Evolutionary conservation across 2,329 filamentous ascomycete species (phyloP).

Genomic region (Anisogramma anomala): DNA sequence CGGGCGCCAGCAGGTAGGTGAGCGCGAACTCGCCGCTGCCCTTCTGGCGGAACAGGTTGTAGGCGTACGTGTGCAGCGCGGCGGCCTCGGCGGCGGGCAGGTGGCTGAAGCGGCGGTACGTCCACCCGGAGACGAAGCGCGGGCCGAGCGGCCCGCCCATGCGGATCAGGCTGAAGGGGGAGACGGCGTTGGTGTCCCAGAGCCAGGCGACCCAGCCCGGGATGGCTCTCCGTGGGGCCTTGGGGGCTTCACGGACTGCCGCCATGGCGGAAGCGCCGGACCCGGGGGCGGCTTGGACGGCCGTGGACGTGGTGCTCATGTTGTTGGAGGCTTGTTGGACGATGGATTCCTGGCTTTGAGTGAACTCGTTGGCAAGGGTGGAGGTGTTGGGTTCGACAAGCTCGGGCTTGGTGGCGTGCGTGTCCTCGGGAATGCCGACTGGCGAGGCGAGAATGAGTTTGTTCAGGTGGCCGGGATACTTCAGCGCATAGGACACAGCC

Average conservation of each 20-base stretch:
- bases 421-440: conserved; percentile 89
- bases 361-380: conserved; percentile 65
- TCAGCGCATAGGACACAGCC: conserved; percentile 86
- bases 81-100: conserved; percentile 69
- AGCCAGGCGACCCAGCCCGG: conserved; percentile 85
- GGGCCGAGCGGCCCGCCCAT: conserved; percentile 83
- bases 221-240: conserved; percentile 42
- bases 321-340: conserved; percentile 23
- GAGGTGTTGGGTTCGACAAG: conserved; percentile 69
- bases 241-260: conserved; percentile 21
- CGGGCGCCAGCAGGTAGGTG: conserved; percentile 83
- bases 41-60: conserved; percentile 83
- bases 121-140: conserved; percentile 89
- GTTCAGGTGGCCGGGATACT: conserved; percentile 88
- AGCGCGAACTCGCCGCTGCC: conserved; percentile 92
- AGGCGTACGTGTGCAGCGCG: conserved; percentile 84
- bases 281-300: conserved; percentile 27
- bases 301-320: conserved; percentile 25
- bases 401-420: conserved; percentile 69
- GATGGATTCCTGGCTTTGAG: conserved; percentile 54
- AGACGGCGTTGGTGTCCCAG: conserved; percentile 86
- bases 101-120: conserved; percentile 80
- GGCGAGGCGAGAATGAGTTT: conserved; percentile 93
- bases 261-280: conserved; percentile 20
- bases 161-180: conserved; percentile 83